Base-by-base conservation (phyloP, 208 protist species). In the Crithidia sp. region DNA sequence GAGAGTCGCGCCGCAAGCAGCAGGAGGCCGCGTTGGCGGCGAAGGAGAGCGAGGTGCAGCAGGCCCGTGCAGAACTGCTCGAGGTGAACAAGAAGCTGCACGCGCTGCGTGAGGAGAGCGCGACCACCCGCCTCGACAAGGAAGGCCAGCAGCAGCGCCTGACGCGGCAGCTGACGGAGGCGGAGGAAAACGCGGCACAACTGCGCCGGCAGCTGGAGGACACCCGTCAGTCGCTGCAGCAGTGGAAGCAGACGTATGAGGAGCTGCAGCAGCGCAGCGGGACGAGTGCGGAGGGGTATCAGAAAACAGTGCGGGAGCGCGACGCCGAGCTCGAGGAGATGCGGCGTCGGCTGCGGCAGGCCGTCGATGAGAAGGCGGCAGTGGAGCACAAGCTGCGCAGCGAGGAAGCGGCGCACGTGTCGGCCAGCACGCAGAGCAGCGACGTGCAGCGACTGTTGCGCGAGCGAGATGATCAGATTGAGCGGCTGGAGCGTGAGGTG, bases 1-100 rank as follows among this genome's bases (percentile, higher is more conserved):
- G 77, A 40, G 87, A 91, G 73, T 67, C 71, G 62, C 59, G 64
- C 10, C 79, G 77, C 10, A 49, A 64, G 55, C 75, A 83, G 47
- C 72, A 88, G 47, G 69, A 79, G 58, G 44, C 79, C 14, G 69
- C 76, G 7, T 12, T 86, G 10, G 74, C 76, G 5, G 62, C 79
- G 4, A 93, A 91, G 71, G 86, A 91, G 19, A 50, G 41, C 2
- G 86, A 95, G 58, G 49, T 90, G 52, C 81, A 88, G 56, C 65
- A 85, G 65, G 43, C 79, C 19, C 76, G 81, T 5, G 65, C 70
- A 3, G 85, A 93, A 5, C 47, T 86, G 45, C 70, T 78, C 14
- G 82, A 91, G 74, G 59, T 73, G 47, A 82, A 76, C 28, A 74
- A 79, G 28, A 75, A 81, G 49, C 44, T 84, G 64, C 67, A 45